phyloP scores from a whole-genome alignment of 768 basidiomycete species.

The Heimioporus sp. region DNA sequence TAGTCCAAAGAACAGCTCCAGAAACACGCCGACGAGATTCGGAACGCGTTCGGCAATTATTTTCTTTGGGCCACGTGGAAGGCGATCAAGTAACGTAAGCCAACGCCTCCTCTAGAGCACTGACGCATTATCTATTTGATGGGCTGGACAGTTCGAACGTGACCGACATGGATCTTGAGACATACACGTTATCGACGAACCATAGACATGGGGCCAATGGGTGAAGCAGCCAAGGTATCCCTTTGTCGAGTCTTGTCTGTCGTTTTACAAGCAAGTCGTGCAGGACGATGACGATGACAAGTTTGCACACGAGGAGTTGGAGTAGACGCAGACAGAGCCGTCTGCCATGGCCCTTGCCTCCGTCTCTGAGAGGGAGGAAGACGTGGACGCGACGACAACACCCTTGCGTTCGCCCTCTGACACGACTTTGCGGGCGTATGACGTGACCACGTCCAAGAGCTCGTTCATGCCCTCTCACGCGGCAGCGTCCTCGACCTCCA shows the following conservation, averaged over 20 bases:
- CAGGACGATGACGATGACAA: too few relatives aligned
- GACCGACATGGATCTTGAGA: slow-evolving; percentile 12
- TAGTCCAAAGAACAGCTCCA: slow-evolving; percentile 70
- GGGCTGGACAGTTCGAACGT: neutral
- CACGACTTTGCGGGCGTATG: slow-evolving; percentile 20
- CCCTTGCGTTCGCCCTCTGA: slow-evolving; percentile 13
- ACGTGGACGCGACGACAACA: slow-evolving; percentile 4
- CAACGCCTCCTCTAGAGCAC: slow-evolving; percentile 10
- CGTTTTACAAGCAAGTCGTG: too few relatives aligned
- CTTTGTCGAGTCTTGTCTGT: too few relatives aligned
- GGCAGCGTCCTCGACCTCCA: slow-evolving; percentile 79
- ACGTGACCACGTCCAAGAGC: slow-evolving; percentile 53
- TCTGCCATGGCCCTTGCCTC: slow-evolving; percentile 13
- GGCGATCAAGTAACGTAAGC: slow-evolving; percentile 39
- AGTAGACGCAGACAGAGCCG: slow-evolving; percentile 41
- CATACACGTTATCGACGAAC: slow-evolving; percentile 13
- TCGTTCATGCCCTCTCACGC: slow-evolving; percentile 77
- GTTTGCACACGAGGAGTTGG: too few relatives aligned
- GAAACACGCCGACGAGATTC: slow-evolving; percentile 58
- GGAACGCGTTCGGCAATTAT: slow-evolving; percentile 75
- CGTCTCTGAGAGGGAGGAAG: slow-evolving; percentile 10
- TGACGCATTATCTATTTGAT: slow-evolving; percentile 15
- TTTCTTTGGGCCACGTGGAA: slow-evolving; percentile 62
- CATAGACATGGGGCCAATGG: too few relatives aligned
- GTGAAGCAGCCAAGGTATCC: too few relatives aligned